Conservation (phyloP, 2,329 filamentous ascomycete genomes). For the Magnaporthales sp. region DNA sequence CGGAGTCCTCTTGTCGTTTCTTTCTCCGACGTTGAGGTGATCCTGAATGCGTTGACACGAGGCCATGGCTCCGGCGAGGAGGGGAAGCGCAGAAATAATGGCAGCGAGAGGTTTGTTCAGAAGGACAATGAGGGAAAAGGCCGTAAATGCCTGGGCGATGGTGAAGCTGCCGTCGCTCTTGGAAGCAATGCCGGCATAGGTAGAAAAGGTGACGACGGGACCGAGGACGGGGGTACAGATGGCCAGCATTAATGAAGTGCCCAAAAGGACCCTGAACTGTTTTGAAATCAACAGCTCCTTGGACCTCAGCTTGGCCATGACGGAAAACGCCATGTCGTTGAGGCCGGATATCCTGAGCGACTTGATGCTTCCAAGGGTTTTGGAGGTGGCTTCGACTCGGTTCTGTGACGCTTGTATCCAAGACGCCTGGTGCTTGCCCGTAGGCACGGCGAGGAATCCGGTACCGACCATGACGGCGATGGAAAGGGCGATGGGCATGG, state of each 20-base stretch:
- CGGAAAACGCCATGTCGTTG: constrained; percentile 23
- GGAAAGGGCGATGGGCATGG: constrained; percentile 27
- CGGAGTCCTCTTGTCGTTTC: constrained; percentile 9
- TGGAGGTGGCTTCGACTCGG: constrained; percentile 37
- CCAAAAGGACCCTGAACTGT: constrained; percentile 1
- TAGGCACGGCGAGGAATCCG: background rate
- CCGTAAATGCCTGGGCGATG: constrained; percentile 10
- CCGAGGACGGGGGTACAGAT: background rate
- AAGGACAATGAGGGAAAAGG: constrained; percentile 9
- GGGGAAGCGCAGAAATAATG: constrained; percentile 8
- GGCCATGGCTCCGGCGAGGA: constrained; percentile 10
- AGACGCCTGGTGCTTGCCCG: constrained; percentile 21
- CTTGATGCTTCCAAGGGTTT: constrained; percentile 40
- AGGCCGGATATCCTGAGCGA: constrained; percentile 41
- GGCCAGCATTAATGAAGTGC: background rate
- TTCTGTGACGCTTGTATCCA: constrained; percentile 42
- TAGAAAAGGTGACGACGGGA: background rate
- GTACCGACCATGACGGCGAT: constrained; percentile 1
- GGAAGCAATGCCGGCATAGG: background rate
- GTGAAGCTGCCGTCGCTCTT: constrained; percentile 5
- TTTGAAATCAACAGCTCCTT: constrained; percentile 1
- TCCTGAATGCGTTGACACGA: constrained; percentile 11
- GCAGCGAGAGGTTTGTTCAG: constrained; percentile 9
- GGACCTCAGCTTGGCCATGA: background rate
- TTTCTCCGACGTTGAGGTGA: constrained; percentile 10